phyloP scores from a whole-genome alignment of 495 filamentous ascomycete species.

The Annulohypoxylon nitens region DNA sequence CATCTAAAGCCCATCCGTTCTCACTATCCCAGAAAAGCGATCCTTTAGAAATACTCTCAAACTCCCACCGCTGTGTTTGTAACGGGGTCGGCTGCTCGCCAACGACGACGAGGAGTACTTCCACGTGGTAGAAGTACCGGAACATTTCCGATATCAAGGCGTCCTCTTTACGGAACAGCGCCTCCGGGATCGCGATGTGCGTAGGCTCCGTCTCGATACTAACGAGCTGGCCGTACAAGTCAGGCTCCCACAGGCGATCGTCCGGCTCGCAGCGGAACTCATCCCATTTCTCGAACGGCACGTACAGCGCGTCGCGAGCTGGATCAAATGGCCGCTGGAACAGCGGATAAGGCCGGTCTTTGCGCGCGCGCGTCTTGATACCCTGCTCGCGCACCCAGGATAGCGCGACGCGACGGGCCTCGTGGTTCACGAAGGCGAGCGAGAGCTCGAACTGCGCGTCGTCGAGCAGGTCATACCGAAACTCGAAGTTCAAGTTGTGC shows the following conservation, averaged over 20 bases:
- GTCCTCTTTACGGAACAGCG: not conserved
- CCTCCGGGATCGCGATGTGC: not conserved
- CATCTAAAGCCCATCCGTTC: not conserved
- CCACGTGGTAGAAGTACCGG: not conserved
- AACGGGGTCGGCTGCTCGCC: not conserved
- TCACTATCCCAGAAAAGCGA: constrained; percentile 8
- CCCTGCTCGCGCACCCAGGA: constrained; percentile 9
- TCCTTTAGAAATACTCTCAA: not conserved
- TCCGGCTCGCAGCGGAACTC: not conserved
- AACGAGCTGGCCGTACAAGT: not conserved
- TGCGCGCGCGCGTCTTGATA: not conserved
- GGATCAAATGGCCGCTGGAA: constrained; percentile 10
- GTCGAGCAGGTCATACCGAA: not conserved
- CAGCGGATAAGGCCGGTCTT: not conserved
- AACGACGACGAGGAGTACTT: not conserved
- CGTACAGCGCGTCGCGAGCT: not conserved
- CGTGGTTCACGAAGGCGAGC: constrained; percentile 4
- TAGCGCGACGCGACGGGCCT: constrained; percentile 5
- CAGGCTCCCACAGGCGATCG: not conserved
- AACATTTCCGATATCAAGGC: constrained; percentile 3
- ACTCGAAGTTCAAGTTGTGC: not conserved
- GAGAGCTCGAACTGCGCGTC: constrained; percentile 13
- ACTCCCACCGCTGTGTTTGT: not conserved
- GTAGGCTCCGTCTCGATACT: not conserved
- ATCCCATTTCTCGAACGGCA: not conserved